These are phyloP conservation scores for Actinomortierella wolfii DNA, from an alignment of 371 early-diverging fungal genomes.

Conservation along the genomic window DNA sequence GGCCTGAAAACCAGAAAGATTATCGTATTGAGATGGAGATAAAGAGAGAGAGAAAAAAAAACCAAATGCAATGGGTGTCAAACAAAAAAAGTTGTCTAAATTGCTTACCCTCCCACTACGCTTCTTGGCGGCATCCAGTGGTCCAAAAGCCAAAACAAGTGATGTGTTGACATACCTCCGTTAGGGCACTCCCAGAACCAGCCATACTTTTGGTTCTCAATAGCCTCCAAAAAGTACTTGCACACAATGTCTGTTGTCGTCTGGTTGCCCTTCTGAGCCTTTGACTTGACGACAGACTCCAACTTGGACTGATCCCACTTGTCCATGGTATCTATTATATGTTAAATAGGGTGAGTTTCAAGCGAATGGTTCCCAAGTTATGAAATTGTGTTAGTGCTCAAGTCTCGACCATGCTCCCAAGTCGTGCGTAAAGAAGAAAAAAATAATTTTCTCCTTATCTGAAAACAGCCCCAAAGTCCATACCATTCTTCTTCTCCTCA, in stretches of 20 bases:
- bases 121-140: too few relatives aligned
- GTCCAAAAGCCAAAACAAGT: too few relatives aligned
- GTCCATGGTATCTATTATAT: constrained; percentile 85
- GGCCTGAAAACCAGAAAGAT: too few relatives aligned
- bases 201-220: constrained; percentile 95
- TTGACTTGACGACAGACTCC: constrained; percentile 86
- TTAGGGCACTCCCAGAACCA: constrained; percentile 99
- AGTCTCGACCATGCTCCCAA: not conserved
- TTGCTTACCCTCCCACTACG: too few relatives aligned
- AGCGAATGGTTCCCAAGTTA: constrained; percentile 4
- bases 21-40: not conserved
- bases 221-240: constrained; percentile 98
- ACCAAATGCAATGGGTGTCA: not conserved
- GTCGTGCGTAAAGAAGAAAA: constrained; percentile 1
- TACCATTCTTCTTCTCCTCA: constrained; percentile 56
- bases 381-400: constrained; percentile 4
- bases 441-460: not conserved
- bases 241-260: constrained; percentile 98
- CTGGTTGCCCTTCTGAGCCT: constrained; percentile 76
- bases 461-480: too few relatives aligned
- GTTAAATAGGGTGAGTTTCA: too few relatives aligned
- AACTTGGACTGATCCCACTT: constrained; percentile 93
- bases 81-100: constrained; percentile 11
- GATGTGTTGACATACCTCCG: constrained; percentile 64
- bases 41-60: not conserved